phyloP scores from a whole-genome alignment of 345 rosid genomes.

The Lenwebbia sp. region DNA sequence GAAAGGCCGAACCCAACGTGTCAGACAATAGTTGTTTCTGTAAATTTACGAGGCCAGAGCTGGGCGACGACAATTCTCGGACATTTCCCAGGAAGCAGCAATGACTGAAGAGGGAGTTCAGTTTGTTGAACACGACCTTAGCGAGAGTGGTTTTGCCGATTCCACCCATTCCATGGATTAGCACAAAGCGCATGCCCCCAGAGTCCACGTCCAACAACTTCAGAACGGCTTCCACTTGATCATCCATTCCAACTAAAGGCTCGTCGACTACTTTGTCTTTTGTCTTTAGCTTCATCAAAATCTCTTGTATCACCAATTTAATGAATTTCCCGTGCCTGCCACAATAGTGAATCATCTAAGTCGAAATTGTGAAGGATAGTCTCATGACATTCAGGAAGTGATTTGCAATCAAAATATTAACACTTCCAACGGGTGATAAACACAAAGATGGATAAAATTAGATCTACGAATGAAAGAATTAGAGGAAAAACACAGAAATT shows the following conservation, averaged over 20 bases:
- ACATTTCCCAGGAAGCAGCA: neutral
- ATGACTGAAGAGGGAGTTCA: neutral
- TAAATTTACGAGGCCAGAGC: neutral
- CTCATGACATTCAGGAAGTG: accelerated
- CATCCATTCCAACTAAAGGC: neutral
- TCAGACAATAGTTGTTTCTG: neutral
- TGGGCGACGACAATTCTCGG: neutral
- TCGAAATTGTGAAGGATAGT: neutral
- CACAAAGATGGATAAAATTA: neutral
- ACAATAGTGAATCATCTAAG: neutral
- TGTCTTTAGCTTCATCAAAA: neutral
- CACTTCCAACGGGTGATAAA: neutral
- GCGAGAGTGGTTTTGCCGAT: neutral
- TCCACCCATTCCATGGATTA: neutral
- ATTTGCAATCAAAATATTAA: neutral
- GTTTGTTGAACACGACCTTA: neutral
- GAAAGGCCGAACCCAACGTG: neutral
- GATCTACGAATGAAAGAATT: neutral
- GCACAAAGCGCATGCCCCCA: neutral
- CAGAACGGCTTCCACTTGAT: neutral
- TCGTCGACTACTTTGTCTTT: neutral
- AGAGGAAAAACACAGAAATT: neutral
- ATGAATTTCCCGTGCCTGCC: neutral
- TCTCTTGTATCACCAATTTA: neutral
- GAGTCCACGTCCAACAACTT: neutral